These are phyloP conservation scores for Thermothelomyces thermophilus DNA, from an alignment of 2,329 filamentous ascomycete species.

Conservation along the genomic window DNA sequence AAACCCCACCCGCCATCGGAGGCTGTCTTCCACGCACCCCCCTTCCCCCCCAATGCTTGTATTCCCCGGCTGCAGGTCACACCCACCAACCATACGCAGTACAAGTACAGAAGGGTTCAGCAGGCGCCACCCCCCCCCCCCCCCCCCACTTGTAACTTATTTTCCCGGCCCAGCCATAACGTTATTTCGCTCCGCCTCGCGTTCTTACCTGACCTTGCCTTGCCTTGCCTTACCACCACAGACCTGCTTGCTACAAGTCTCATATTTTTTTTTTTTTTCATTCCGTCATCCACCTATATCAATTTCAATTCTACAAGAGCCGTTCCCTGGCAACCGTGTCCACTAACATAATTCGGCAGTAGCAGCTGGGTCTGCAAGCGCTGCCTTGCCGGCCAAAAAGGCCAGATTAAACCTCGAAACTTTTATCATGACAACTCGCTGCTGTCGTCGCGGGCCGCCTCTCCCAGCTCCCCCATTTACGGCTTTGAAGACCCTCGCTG, in stretches of 20 bases:
- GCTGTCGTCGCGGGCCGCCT: conserved; percentile 15
- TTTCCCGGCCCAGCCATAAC: conserved; percentile 10
- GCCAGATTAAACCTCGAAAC: conserved; percentile 2
- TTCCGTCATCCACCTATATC: not conserved
- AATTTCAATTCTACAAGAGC: no score
- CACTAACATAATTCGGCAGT: conserved; percentile 9
- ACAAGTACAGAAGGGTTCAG: not conserved
- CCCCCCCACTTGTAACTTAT: conserved; percentile 14
- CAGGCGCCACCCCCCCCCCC: conserved; percentile 2
- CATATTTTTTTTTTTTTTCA: not conserved
- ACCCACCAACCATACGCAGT: not conserved
- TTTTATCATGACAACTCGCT: conserved; percentile 18
- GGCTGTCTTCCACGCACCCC: conserved; percentile 1
- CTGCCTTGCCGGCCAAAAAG: conserved; percentile 13
- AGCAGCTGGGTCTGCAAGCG: conserved; percentile 19
- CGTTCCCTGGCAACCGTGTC: no score
- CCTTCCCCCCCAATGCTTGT: not conserved
- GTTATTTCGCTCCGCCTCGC: conserved; percentile 4
- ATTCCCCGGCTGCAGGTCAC: conserved; percentile 1
- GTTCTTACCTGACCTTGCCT: not conserved
- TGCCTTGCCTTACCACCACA: not conserved
- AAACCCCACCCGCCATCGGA: not conserved
- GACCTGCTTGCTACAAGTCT: conserved; percentile 2
- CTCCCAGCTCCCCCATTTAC: conserved; percentile 8
- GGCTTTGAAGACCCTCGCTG: not conserved